Base-by-base conservation (phyloP, 2,329 filamentous ascomycete genomes). In the Metarhizium humberi region DNA sequence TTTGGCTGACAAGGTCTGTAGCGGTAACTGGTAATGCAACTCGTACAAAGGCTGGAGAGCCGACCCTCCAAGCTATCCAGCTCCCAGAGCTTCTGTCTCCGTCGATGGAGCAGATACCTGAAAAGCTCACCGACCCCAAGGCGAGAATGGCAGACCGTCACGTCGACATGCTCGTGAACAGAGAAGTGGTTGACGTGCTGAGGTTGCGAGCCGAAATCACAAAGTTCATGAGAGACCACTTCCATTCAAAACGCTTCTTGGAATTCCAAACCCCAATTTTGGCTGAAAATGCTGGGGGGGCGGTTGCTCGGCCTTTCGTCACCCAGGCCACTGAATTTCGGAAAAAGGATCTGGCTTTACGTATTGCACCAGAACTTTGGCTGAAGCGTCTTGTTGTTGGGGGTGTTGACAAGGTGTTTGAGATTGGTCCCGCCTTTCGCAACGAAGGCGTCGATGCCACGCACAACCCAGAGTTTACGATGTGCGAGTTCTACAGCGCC, bases 391-490 rank as follows among this genome's bases (percentile, higher is more conserved):
- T 99, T 49, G 84, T 97, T 1, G 81, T 97, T 18, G 92, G 92
- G 51, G 92, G 92, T 2, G 84, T 97, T 58, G 88, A 95, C 63
- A 85, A 79, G 58, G 84, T 99, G 30, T 99, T 95, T 66, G 94
- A 99, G 71, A 92, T 99, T 60, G 94, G 94, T 0, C 87, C 90
- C 3, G 85, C 85, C 13, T 99, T 99, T 71, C 84, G 94, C 47
- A 99, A 99, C 67, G 94, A 99, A 74, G 90, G 90, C 69, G 74
- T 96, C 40, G 92, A 96, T 69, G 81, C 81, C 34, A 96, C 90
- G 0, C 94, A 99, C 69, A 99, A 99, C 66, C 92, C 94, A 0
- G 94, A 99, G 67, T 99, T 97, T 72, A 94, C 89, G 48, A 97
- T 90, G 57, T 97, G 92, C 75, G 94, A 99, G 72, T 97, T 96